Base-by-base conservation (phyloP, 139 green algal genomes). In the Pseudopediastrum boryanum region DNA sequence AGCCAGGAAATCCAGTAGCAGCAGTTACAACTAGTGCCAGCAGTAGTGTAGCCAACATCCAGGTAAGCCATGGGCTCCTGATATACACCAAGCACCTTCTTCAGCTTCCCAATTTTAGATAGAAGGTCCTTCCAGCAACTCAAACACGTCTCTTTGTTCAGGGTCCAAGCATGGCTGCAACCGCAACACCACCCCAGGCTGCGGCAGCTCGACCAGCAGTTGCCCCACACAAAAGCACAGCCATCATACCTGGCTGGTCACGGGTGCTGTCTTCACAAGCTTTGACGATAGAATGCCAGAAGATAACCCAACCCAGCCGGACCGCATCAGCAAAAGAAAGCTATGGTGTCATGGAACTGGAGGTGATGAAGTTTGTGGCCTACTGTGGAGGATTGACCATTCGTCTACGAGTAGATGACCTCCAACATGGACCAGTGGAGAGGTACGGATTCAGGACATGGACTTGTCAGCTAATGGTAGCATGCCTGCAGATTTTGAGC, bases 281-380 rank as follows among this genome's bases (percentile, higher is more conserved):
- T 25, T 71, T 92, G 25, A 83, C 83, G 39, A 76, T 88, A 19
- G 87, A 92, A 48, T 89, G 87, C 66, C 87, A 92, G 50, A 86
- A 85, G 38, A 83, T 86, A 3, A 73, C 62, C 25, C 77, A 92
- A 54, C 84, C 80, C 23, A 74, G 52, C 51, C 74, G 79, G 29
- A 65, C 27, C 16, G 54, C 79, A 7, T 33, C 56, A 63, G 62
- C 56, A 21, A 70, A 71, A 41, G 67, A 79, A 41, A 79, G 73
- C 27, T 83, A 83, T 41, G 86, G 71, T 3, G 83, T 92, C 19
- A 77, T 92, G 78, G 87, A 92, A 70, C 83, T 92, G 65, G 87
- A 92, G 78, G 84, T 89, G 5, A 89, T 92, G 87, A 92, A 89
- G 75, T 92, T 86, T 72, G 84, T 89, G 36, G 87, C 84, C 23